These are phyloP conservation scores for Lavandula angustifolia DNA, from an alignment of 257 asterid genomes.

Conservation along the genomic window DNA sequence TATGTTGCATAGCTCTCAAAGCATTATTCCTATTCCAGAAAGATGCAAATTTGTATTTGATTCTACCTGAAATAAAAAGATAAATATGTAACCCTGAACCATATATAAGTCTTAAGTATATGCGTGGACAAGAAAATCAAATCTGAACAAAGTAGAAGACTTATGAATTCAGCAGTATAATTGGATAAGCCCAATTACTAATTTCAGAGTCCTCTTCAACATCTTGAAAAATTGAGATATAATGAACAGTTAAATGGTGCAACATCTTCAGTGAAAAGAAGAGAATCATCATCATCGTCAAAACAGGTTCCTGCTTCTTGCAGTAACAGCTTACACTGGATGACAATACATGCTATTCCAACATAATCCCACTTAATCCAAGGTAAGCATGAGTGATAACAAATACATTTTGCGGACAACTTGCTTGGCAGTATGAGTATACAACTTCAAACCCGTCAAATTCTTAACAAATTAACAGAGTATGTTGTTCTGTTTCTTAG, in stretches of 20 bases:
- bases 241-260: not conserved
- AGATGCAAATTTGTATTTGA: slow-evolving; percentile 94
- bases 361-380: not conserved
- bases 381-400: not conserved
- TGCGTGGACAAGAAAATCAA: slow-evolving; percentile 21
- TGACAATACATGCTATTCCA: not conserved
- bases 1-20: slow-evolving; percentile 66
- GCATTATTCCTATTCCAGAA: slow-evolving; percentile 95
- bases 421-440: not conserved
- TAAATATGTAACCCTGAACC: slow-evolving; percentile 11
- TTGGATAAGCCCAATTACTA: slow-evolving; percentile 1
- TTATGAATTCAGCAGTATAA: slow-evolving; percentile 12
- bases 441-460: not conserved
- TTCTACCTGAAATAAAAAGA: slow-evolving; percentile 69
- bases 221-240: slow-evolving; percentile 1
- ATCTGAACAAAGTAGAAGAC: slow-evolving; percentile 6
- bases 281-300: not conserved
- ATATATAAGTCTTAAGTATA: slow-evolving; percentile 19
- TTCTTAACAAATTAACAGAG: not conserved
- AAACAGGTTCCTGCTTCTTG: not conserved
- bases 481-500: not conserved
- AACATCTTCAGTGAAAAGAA: not conserved
- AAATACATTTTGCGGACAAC: slow-evolving; percentile 1
- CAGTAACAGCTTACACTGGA: not conserved
- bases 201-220: slow-evolving; percentile 9